These are phyloP conservation scores for Monosporozyma aerobia DNA, from an alignment of 805 yeast genomes.

Conservation along the genomic window DNA sequence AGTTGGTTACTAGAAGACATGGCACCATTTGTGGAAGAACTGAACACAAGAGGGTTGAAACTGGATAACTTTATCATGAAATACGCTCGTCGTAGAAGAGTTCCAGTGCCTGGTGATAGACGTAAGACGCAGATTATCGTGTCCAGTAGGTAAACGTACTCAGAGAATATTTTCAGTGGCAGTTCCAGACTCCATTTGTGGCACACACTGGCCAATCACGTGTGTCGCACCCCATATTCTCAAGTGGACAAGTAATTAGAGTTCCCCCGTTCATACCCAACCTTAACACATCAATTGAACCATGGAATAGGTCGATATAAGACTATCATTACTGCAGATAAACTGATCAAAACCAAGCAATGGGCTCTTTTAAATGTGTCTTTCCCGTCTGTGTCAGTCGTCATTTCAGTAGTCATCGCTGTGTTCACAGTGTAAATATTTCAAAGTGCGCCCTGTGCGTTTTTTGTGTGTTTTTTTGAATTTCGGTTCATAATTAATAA, in stretches of 20 bases:
- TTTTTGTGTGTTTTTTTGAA: not conserved
- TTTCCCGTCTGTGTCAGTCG: not conserved
- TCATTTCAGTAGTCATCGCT: not conserved
- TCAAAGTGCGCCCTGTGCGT: not conserved
- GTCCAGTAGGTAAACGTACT: conserved; percentile 13
- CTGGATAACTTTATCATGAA: conserved; percentile 53
- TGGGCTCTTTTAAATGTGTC: not conserved
- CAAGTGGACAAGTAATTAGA: not conserved
- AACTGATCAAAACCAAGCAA: not conserved
- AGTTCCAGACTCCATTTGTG: not conserved
- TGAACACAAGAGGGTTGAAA: conserved; percentile 45
- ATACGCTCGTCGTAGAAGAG: conserved; percentile 45
- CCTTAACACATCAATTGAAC: not conserved
- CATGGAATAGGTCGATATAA: not conserved
- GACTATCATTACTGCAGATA: no score
- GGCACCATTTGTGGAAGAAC: conserved; percentile 51
- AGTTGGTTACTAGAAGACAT: conserved; percentile 57
- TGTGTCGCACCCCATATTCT: not conserved
- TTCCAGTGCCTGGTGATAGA: conserved; percentile 28
- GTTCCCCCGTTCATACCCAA: not conserved
- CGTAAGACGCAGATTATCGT: conserved; percentile 19
- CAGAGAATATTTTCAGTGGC: not conserved
- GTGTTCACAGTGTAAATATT: not conserved
- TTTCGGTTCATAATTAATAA: not conserved
- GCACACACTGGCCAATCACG: not conserved